Conservation (phyloP, 2,329 filamentous ascomycete genomes). For the Aaosphaeria pasadenensis region DNA sequence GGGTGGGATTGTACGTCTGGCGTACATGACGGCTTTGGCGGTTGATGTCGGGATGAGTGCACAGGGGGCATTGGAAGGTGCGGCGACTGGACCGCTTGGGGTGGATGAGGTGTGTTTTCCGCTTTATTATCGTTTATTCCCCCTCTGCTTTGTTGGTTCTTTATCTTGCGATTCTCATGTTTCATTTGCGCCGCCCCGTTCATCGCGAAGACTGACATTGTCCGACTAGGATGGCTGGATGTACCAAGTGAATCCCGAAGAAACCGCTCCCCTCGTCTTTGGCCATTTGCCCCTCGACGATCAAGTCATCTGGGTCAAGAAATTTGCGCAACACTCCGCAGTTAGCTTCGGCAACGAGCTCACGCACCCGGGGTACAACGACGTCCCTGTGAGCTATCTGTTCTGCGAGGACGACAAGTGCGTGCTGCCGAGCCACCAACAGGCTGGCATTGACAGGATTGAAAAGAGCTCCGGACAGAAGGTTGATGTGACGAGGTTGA, state of each 20-base stretch:
- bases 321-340: conserved; percentile 30
- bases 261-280: conserved; percentile 11
- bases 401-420: conserved; percentile 36
- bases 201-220: not conserved
- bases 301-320: conserved; percentile 9
- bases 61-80: not conserved
- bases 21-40: conserved; percentile 15
- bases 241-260: conserved; percentile 4
- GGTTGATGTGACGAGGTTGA: conserved; percentile 38
- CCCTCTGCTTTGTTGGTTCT: not conserved
- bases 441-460: conserved; percentile 32
- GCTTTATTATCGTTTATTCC: not conserved
- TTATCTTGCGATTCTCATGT: not conserved
- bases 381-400: conserved; percentile 41
- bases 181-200: not conserved
- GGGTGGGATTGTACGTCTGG: conserved; percentile 26
- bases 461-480: conserved; percentile 35
- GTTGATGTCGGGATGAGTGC: conserved; percentile 12
- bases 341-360: conserved; percentile 32
- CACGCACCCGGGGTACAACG: conserved; percentile 41
- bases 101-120: not conserved
- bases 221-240: conserved; percentile 10
- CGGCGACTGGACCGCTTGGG: not conserved
- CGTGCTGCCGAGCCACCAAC: conserved; percentile 33
- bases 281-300: conserved; percentile 12